phyloP scores from a whole-genome alignment of 805 yeast species.

The Metschnikowia proteae region DNA sequence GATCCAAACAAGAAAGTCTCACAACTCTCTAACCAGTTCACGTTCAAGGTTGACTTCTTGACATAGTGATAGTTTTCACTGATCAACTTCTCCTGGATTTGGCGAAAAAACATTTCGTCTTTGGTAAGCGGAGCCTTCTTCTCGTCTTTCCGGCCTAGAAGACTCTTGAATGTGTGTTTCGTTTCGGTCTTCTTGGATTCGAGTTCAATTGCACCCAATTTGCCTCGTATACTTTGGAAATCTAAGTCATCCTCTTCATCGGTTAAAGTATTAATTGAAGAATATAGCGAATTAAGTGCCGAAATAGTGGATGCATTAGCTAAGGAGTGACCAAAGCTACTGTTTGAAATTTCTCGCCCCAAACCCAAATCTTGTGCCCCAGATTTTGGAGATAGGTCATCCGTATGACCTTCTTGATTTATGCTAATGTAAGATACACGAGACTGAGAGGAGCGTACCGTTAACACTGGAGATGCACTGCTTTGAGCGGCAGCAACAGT shows the following conservation, averaged over 20 bases:
- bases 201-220: constrained; percentile 7
- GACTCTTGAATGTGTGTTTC: constrained; percentile 7
- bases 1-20: constrained; percentile 22
- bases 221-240: constrained; percentile 13
- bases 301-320: constrained; percentile 1
- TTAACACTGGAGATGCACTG: background rate
- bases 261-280: constrained; percentile 4
- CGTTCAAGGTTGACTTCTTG: constrained; percentile 7
- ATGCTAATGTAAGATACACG: background rate
- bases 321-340: background rate
- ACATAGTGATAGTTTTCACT: constrained; percentile 7
- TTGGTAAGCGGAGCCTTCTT: constrained; percentile 4
- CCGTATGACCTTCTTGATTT: background rate
- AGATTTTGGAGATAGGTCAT: background rate
- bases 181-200: constrained; percentile 2
- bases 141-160: constrained; percentile 7
- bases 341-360: background rate
- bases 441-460: background rate
- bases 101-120: constrained; percentile 8
- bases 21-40: constrained; percentile 19
- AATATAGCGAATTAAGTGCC: constrained; percentile 7
- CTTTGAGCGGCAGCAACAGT: background rate
- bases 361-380: background rate
- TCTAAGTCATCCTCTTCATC: constrained; percentile 13
- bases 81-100: constrained; percentile 6